Evolutionary conservation across 1,284 basidiomycete genomes (phyloP), one percentile per base, ranked within the genome.

Genomic region (Meripilus lineatus): DNA sequence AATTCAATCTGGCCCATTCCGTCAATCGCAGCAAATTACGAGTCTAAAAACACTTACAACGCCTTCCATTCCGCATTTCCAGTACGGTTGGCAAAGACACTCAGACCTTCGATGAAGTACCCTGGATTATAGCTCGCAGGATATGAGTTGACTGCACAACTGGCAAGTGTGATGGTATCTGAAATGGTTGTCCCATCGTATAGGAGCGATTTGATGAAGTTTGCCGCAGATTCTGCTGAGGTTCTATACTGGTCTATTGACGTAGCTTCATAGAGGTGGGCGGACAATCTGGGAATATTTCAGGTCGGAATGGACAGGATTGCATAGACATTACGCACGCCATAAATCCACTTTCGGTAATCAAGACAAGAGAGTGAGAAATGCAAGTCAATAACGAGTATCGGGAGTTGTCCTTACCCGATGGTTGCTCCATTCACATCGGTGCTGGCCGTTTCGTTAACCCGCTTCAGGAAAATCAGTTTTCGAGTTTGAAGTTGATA

Each of bases 221-320:
- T 23, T n/a, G 41, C 34, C 4, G 45, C 35, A 5, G 39, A 35
- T 20, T 47, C 33, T n/a, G 45, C 41, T 15, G 41, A 40, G 15
- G 6, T 22, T 2, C 5, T 15, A 28, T 38, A 47, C 13, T 43
- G 14, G 10, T 14, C 3, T 8, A 37, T n/a, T 11, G 20, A 23
- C 14, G 45, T 47, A 13, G 17, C 35, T 34, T 47, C 45, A 34
- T 37, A 47, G 3, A 47, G 41, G 24, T 44, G 33, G 2, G 45
- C 45, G 17, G 45, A 47, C 17, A 47, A 35, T 14, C 45, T 47
- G 18, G 22, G 15, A 14, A n/a, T n/a, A n/a, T 41, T 13, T 5
- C 4, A 5, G 28, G 10, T 18, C 17, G 8, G n/a, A n/a, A n/a
- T 13, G 11, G 18, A 21, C 28, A 20, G 17, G 10, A 32, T 18